Evolutionary conservation across 208 protist species (phyloP).

Genomic region (Trypanosoma rangeli): DNA sequence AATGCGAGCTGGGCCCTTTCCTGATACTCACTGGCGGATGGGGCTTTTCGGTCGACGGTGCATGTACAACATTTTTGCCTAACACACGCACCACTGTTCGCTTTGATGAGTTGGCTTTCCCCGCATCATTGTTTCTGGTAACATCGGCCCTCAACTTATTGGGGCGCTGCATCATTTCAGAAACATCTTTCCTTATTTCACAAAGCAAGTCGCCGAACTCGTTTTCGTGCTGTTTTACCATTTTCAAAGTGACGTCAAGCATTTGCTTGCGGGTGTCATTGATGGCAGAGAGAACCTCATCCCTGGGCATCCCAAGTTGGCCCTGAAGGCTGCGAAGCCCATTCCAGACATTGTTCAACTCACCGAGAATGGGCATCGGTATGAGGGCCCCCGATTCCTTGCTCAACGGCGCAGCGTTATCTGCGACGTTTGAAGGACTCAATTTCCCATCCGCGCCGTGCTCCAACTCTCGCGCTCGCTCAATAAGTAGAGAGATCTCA

Average conservation of each 20-base stretch:
- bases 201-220: conserved; percentile 23
- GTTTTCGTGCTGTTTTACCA: conserved; percentile 7
- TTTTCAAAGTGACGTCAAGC: conserved; percentile 10
- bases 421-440: neutral
- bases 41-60: neutral
- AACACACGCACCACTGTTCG: conserved; percentile 20
- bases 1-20: neutral
- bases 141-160: neutral
- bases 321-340: conserved; percentile 56
- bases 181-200: conserved; percentile 14
- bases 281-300: conserved; percentile 51
- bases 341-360: conserved; percentile 68
- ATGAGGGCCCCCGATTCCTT: conserved; percentile 7
- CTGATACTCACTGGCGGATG: neutral
- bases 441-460: conserved; percentile 27
- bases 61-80: neutral
- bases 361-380: conserved; percentile 13
- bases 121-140: neutral
- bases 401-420: neutral
- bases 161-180: neutral
- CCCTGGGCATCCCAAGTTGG: conserved; percentile 37
- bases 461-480: conserved; percentile 45
- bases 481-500: conserved; percentile 65
- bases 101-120: conserved; percentile 1
- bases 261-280: conserved; percentile 15